Evolutionary conservation across 2,329 filamentous ascomycete species (phyloP).

Genomic region (Botryosphaeria dothidea): DNA sequence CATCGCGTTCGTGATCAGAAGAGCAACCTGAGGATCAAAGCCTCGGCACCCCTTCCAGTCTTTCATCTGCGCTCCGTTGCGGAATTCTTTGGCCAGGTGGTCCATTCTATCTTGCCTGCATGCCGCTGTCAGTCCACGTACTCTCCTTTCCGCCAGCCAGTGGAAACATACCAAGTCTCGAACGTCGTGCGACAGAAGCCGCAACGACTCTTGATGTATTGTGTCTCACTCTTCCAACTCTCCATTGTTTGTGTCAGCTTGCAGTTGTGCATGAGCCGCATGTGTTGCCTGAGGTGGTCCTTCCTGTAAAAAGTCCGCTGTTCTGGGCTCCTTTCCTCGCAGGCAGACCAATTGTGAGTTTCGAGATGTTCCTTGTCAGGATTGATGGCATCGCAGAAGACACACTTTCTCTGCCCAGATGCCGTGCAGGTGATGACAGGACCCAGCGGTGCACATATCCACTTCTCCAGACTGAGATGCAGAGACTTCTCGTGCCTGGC

Average conservation of each 20-base stretch:
- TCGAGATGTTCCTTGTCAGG: conserved; percentile 59
- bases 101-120: conserved; percentile 55
- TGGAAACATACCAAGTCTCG: conserved; percentile 1
- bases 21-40: conserved; percentile 49
- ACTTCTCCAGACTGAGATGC: conserved; percentile 41
- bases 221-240: conserved; percentile 61
- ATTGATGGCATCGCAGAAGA: conserved; percentile 58
- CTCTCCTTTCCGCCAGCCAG: too few relatives aligned
- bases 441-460: conserved; percentile 60
- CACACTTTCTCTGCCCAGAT: conserved; percentile 59
- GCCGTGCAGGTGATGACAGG: conserved; percentile 57
- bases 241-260: conserved; percentile 65
- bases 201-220: conserved; percentile 42
- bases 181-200: conserved; percentile 1
- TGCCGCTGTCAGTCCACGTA: conserved; percentile 35
- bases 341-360: conserved; percentile 61
- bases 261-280: conserved; percentile 60
- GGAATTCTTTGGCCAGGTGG: conserved; percentile 58
- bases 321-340: conserved; percentile 65
- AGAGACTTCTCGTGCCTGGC: conserved; percentile 42
- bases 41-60: conserved; percentile 59
- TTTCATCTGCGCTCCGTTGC: conserved; percentile 53
- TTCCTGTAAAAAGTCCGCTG: conserved; percentile 66
- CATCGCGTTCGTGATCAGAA: conserved; percentile 53
- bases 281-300: conserved; percentile 63